phyloP scores from a whole-genome alignment of 345 rosid species.

The Excoecaria agallocha region DNA sequence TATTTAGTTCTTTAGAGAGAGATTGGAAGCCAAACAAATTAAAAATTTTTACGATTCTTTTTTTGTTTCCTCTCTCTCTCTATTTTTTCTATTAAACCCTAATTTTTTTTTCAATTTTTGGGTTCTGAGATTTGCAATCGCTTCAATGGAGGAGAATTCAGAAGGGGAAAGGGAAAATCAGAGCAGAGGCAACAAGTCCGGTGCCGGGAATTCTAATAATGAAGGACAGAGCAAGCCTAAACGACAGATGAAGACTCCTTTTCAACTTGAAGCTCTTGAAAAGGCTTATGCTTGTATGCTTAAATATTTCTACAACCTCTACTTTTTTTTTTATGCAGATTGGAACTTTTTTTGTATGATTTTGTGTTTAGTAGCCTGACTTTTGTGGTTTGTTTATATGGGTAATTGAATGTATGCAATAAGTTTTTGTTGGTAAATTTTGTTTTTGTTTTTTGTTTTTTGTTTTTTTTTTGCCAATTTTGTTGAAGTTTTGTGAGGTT shows the following conservation, averaged over 20 bases:
- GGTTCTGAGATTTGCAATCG: conserved; percentile 11
- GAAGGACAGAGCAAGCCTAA: conserved; percentile 68
- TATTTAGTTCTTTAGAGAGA: conserved; percentile 21
- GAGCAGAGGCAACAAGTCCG: conserved; percentile 20
- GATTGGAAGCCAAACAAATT: background rate
- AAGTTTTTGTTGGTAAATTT: conserved; percentile 1
- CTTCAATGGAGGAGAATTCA: conserved; percentile 57
- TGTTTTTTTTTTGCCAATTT: background rate
- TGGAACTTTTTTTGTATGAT: conserved; percentile 3
- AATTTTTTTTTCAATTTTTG: background rate
- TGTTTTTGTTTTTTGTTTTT: too few relatives aligned
- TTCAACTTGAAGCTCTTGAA: conserved; percentile 84
- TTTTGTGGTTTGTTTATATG: background rate
- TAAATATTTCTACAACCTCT: background rate
- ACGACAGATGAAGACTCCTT: conserved; percentile 99
- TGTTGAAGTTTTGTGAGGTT: background rate
- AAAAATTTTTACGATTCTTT: conserved; percentile 13
- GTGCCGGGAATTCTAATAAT: conserved; percentile 30
- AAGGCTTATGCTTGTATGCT: conserved; percentile 67
- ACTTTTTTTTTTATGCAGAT: background rate
- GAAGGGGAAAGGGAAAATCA: conserved; percentile 45
- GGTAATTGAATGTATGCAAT: background rate
- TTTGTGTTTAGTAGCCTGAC: background rate
- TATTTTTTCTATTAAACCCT: conserved; percentile 17
- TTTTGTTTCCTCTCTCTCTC: conserved; percentile 14